Base-by-base conservation (phyloP, 2,329 filamentous ascomycete genomes). In the Talaromyces atroroseus region DNA sequence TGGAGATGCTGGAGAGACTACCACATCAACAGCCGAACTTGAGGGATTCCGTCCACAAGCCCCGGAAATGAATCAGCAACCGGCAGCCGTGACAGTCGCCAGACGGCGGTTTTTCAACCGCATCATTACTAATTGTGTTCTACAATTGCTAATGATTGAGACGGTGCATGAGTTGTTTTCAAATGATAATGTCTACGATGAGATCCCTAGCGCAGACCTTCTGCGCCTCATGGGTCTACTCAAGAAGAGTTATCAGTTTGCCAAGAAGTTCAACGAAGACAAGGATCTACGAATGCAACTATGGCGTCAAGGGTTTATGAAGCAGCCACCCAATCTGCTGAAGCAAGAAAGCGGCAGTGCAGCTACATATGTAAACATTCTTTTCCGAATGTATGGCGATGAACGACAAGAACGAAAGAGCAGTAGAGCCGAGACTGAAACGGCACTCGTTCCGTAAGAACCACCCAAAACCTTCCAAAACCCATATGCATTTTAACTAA, bases 291-390 rank as follows among this genome's bases (percentile, higher is more conserved):
- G 94, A 47, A 95, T 95, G 81, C 85, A 90, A 18, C 80, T 99
- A 18, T 99, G 95, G 90, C 82, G 91, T 51, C 94, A 99, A 71
- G 94, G 95, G 0, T 99, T 99, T 80, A 99, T 99, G 94, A 96
- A 95, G 75, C 94, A 99, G 70, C 92, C 94, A 16, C 94, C 94
- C 2, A 99, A 99, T 66, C 80, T 99, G 12, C 82, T 99, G 29
- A 99, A 99, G 76, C 94, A 99, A 71, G 94, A 99, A 75, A 90
- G 85, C 59, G 92, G 94, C 42, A 89, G 88, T 55, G 94, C 94
- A 0, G 89, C 90, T 2, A 96, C 95, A 1, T 99, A 99, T 70
- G 90, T 99, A 36, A 88, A 88, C 60, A 99, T 99, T 62, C 78
- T 99, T 26, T 90, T 99, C 75, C 83, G 94, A 50, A 99, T 99